Base-by-base conservation (phyloP, 306 rosid species). In the Hippophae tibetana region DNA sequence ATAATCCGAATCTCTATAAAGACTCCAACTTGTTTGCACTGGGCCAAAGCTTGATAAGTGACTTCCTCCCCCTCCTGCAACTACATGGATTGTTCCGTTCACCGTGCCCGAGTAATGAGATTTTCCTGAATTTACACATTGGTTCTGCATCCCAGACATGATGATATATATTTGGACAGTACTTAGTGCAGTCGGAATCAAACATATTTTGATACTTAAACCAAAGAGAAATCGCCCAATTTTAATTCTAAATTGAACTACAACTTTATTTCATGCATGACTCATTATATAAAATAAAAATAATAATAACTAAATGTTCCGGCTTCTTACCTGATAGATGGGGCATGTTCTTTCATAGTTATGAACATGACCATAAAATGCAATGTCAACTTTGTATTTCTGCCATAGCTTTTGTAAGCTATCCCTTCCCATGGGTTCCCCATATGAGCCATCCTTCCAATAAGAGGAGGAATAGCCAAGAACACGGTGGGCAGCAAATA, bases 321-420 rank as follows among this genome's bases (percentile, higher is more conserved):
- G 1, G 38, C 38, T 31, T 75, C 38, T 31, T 75, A 86, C 97
- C 86, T 90, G 82, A 70, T 90, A 86, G 62, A 90, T 52, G 69
- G 95, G 97, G 74, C 95, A 90, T 65, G 89, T 63, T 63, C 97
- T 72, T 78, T 90, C 97, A 7, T 90, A 86, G 82, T 90, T 84
- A 66, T 90, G 95, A 53, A 86, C 74, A 47, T 90, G 97, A 55
- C 89, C 97, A 72, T 74, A 90, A 62, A 84, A 81, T 54, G 85
- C 97, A 69, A 86, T 75, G 67, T 90, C 97, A 50, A 82, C 95
- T 76, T 87, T 86, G 66, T 90, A 84, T 77, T 64, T 86, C 65
- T 90, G 95, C 95, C 95, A 90, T 7, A 90, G 90, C 71, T 42
- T 79, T 68, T 90, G 94, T 57, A 90, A 61, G 77, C 86, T 86